Evolutionary conservation across 805 yeast genomes (phyloP).

Genomic region (Kurtzmaniella cleridarum): DNA sequence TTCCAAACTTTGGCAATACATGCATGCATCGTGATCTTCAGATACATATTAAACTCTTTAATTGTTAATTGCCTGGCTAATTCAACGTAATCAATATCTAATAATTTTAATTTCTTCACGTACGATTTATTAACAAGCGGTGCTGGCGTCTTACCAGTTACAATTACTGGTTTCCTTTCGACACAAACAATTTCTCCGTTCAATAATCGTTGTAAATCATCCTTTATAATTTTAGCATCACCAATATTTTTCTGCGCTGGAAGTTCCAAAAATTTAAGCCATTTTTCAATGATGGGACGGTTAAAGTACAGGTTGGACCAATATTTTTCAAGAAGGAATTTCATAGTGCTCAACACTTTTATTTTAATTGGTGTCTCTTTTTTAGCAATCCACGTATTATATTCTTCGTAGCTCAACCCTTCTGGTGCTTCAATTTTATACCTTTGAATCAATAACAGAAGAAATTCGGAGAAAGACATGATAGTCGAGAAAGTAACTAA

Average conservation of each 20-base stretch:
- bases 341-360: slow-evolving; percentile 63
- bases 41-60: slow-evolving; percentile 65
- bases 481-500: slow-evolving; percentile 73
- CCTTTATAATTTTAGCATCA: slow-evolving; percentile 22
- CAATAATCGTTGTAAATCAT: slow-evolving; percentile 18
- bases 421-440: slow-evolving; percentile 79
- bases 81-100: slow-evolving; percentile 68
- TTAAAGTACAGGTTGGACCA: slow-evolving; percentile 64
- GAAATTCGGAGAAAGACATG: slow-evolving; percentile 58
- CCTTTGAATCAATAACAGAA: slow-evolving; percentile 54
- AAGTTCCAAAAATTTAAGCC: slow-evolving; percentile 26
- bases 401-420: slow-evolving; percentile 78
- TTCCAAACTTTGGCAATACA: slow-evolving; percentile 78
- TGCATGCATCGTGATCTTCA: slow-evolving; percentile 65
- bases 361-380: slow-evolving; percentile 64
- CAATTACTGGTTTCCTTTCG: slow-evolving; percentile 23
- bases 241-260: slow-evolving; percentile 19
- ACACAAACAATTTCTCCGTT: slow-evolving; percentile 25
- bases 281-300: slow-evolving; percentile 30
- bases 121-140: slow-evolving; percentile 32
- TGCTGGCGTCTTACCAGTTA: slow-evolving; percentile 33
- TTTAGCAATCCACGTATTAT: slow-evolving; percentile 66
- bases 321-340: slow-evolving; percentile 57
- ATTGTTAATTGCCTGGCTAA: slow-evolving; percentile 82
- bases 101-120: slow-evolving; percentile 40